Base-by-base conservation (phyloP, 305 asterid species). In the Ilex paraguariensis region DNA sequence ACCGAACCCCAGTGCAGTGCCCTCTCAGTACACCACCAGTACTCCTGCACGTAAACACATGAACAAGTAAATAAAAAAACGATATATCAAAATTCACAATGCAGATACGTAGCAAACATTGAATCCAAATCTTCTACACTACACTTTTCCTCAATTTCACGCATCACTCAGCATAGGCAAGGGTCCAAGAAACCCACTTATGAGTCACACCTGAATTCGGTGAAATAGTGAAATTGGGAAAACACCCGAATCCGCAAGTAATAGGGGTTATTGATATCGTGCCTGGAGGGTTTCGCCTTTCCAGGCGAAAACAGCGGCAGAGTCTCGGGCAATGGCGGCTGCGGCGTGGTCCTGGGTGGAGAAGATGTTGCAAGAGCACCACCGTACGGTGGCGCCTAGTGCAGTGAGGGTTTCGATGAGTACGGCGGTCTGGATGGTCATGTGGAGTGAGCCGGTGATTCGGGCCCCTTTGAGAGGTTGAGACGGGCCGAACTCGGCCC, bases 391-490 rank as follows among this genome's bases (percentile, higher is more conserved):
- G 4, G 81, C 81, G 0, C 81, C 77, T 12, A 76, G 54, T 8
- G 77, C 77, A 2, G 81, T 76, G 6, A 71, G 57, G 46, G 75
- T 76, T 55, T 76, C 81, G n/a, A 76, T 76, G 14, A 76, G 56
- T 11, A 76, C 77, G 0, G 81, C 75, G 9, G 77, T 76, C 33
- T 71, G 81, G 32, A 76, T 76, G 13, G 81, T 76, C 81, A 76
- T 68, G 66, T 64, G 76, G 6, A 81, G 66, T 14, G 74, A 67
- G 44, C 86, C 83, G 33, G 83, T 81, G 60, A 81, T 77, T 53
- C 15, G 65, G 32, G 83, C 83, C 3, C 79, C 86, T 53, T 81
- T 81, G 51, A 81, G 65, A 0, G 83, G 86, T 71, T 77, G 83
- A 11, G 72, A 58, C 0, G 83, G 79, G 0, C 86, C 83, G 64